Conservation (phyloP, 106 monocot species). For the Dendrobium catenatum region DNA sequence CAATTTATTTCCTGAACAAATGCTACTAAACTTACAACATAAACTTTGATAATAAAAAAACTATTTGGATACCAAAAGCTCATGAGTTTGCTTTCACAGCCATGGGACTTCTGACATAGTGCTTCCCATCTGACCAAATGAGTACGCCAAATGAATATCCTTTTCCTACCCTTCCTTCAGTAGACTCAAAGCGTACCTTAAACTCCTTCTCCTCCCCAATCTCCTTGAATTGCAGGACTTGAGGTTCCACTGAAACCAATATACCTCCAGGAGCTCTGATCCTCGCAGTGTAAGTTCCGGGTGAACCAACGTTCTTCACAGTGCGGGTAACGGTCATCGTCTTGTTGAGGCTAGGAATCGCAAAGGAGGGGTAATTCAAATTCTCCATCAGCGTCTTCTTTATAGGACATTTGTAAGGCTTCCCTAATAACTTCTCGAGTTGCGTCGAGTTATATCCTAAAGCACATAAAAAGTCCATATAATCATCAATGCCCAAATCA, state of each 20-base stretch:
- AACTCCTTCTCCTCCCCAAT: slow-evolving; percentile 55
- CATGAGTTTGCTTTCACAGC: slow-evolving; percentile 31
- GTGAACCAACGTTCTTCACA: slow-evolving; percentile 51
- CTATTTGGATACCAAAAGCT: not conserved
- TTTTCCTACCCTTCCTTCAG: not conserved
- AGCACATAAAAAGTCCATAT: slow-evolving; percentile 58
- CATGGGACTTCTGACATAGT: slow-evolving; percentile 61
- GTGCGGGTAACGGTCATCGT: slow-evolving; percentile 33
- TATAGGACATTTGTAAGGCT: slow-evolving; percentile 29
- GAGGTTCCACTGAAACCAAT: slow-evolving; percentile 33
- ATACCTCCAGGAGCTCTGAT: slow-evolving; percentile 41
- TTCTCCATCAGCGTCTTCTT: slow-evolving; percentile 23
- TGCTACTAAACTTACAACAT: no score
- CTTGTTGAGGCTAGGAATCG: slow-evolving; percentile 25
- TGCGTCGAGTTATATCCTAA: slow-evolving; percentile 24
- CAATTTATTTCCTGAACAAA: no score
- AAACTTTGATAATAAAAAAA: no score
- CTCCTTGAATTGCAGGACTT: slow-evolving; percentile 23
- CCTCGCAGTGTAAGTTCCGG: slow-evolving; percentile 29
- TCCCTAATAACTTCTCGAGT: not conserved
- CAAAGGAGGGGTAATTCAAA: slow-evolving; percentile 76
- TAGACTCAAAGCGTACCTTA: slow-evolving; percentile 9
- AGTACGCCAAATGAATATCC: slow-evolving; percentile 39
- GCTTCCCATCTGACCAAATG: slow-evolving; percentile 59
- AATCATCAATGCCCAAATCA: slow-evolving; percentile 63